Evolutionary conservation across 1,284 basidiomycete genomes (phyloP).

Genomic region (Ganoderma sp.): DNA sequence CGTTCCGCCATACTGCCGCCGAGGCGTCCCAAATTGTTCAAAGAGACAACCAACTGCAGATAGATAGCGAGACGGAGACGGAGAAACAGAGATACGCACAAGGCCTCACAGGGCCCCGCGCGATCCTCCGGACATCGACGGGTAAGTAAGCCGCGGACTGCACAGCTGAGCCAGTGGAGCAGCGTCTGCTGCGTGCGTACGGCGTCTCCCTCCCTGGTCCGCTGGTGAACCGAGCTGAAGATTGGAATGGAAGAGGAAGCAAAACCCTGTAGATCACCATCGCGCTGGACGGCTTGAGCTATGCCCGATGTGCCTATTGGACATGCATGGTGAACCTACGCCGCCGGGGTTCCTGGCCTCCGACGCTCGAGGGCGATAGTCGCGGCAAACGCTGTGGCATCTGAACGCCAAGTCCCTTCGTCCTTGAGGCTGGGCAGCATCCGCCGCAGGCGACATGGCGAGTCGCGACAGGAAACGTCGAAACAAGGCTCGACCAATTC

Average conservation of each 20-base stretch:
- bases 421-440: neutral
- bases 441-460: neutral
- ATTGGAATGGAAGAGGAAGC: neutral
- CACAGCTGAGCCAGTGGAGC: neutral
- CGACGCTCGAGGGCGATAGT: neutral
- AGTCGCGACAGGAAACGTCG: constrained; percentile 5
- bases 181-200: neutral
- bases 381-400: neutral
- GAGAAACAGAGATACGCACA: neutral
- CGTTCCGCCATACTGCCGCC: neutral
- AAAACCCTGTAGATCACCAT: neutral
- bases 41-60: neutral
- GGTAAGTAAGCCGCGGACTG: no score
- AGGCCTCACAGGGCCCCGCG: neutral
- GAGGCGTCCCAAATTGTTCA: neutral
- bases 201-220: neutral
- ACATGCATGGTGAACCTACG: neutral
- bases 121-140: neutral
- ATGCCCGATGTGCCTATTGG: neutral
- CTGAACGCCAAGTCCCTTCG: neutral
- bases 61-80: neutral
- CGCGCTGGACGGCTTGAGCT: neutral
- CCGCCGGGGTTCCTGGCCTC: neutral
- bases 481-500: neutral
- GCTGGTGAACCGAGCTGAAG: neutral